These are phyloP conservation scores for Fraxinus platypoda DNA, from an alignment of 305 asterid species.

Conservation along the genomic window DNA sequence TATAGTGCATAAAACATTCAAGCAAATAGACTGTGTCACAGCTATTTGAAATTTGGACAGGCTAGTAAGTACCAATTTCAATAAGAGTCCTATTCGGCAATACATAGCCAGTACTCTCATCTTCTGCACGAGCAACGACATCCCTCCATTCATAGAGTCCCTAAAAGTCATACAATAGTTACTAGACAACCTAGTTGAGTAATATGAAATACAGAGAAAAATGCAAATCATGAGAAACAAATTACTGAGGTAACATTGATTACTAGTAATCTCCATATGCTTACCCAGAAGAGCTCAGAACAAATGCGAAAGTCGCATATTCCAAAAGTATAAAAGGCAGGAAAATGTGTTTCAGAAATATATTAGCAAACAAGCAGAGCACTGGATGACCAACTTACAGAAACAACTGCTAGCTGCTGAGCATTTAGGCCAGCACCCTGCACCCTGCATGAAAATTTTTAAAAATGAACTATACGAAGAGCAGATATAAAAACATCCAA, in stretches of 20 bases:
- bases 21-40: constrained; percentile 20
- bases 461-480: constrained; percentile 20
- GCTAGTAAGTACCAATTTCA: constrained; percentile 67
- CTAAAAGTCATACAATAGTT: constrained; percentile 41
- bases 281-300: constrained; percentile 6
- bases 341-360: constrained; percentile 8
- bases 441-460: constrained; percentile 49
- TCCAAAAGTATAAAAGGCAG: background rate
- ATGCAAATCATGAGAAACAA: background rate
- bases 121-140: constrained; percentile 93
- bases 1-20: background rate
- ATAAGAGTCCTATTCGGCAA: constrained; percentile 85
- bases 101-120: constrained; percentile 97
- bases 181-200: background rate
- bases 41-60: constrained; percentile 15
- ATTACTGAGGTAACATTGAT: background rate
- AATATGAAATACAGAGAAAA: constrained; percentile 6
- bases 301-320: constrained; percentile 5
- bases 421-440: constrained; percentile 74
- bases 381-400: constrained; percentile 51
- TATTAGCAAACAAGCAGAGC: background rate
- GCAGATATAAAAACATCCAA: constrained; percentile 8
- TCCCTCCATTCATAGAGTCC: constrained; percentile 98
- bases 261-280: background rate
- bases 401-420: constrained; percentile 92